A percentile compares a stretch with the other conserved stretches of the same genome.
Conservation (phyloP, 495 filamentous ascomycete genomes). For the Rostrohypoxylon terebratum region DNA sequence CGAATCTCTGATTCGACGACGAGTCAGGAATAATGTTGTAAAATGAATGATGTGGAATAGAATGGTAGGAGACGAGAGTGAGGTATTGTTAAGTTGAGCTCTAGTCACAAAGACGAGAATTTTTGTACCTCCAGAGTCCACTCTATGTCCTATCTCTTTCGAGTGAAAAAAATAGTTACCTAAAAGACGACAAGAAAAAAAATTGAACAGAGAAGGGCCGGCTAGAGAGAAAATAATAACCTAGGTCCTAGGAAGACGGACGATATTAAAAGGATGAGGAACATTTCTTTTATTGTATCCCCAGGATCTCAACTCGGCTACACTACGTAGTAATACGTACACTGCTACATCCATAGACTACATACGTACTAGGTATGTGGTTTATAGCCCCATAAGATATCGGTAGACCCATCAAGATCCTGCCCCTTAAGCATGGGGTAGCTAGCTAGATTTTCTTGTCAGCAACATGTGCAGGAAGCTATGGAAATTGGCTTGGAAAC, state of each 20-base stretch:
- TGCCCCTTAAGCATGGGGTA: slow-evolving; percentile 41
- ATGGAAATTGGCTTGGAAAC: slow-evolving; percentile 19
- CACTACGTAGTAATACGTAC: slow-evolving; percentile 14
- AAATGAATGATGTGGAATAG: slow-evolving; percentile 30
- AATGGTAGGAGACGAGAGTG: slow-evolving; percentile 9
- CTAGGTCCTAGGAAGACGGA: slow-evolving; percentile 9
- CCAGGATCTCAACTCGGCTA: slow-evolving; percentile 3
- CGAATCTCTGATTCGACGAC: slow-evolving; percentile 41
- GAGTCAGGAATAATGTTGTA: slow-evolving; percentile 3
- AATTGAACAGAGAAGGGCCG: slow-evolving; percentile 22
- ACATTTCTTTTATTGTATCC: slow-evolving; percentile 23
- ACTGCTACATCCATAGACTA: not conserved
- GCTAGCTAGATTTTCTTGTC: slow-evolving; percentile 22
- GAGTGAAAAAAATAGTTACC: slow-evolving; percentile 16
- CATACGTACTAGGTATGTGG: not conserved
- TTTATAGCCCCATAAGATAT: slow-evolving; percentile 13
- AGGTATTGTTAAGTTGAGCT: slow-evolving; percentile 20
- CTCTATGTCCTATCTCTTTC: slow-evolving; percentile 33
- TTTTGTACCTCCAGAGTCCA: slow-evolving; percentile 22
- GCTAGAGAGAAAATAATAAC: slow-evolving; percentile 25
- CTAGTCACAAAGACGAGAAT: slow-evolving; percentile 19
- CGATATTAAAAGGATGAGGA: slow-evolving; percentile 26
- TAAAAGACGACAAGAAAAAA: slow-evolving; percentile 21
- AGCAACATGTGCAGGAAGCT: slow-evolving; percentile 23
- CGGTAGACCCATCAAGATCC: slow-evolving; percentile 25